Evolutionary conservation across 495 filamentous ascomycete species (phyloP), one percentile per base, ranked within the genome.

Genomic region (Neurospora sp.): DNA sequence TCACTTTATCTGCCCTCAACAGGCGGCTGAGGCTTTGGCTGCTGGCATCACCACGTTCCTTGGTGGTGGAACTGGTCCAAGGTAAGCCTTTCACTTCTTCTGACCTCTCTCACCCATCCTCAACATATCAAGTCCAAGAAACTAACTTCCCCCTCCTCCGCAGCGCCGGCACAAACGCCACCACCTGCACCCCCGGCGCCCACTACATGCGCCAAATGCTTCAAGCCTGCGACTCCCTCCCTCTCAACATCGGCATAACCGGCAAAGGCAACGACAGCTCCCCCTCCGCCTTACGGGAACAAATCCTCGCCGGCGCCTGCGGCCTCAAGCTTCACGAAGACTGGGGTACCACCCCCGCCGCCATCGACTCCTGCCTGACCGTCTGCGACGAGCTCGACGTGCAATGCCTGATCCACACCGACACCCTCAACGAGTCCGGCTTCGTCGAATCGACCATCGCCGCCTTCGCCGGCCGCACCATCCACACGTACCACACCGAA

Each of bases 401-500:
- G 59, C 96, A 99, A 77, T 96, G 93, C 76, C 90, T 98, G 73
- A 98, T 99, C 78, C 96, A 99, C 80, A 98, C 96, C 3, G 96
- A 99, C 81, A 99, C 96, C 0, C 88, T 99, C 59, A 99, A 99
- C 82, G 96, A 99, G 82, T 95, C 93, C 61, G 96, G 96, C 31
- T 99, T 97, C 80, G 96, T 99, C 53, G 96, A 98, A 81, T 91
- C 94, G 73, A 97, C 95, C 44, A 90, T 97, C 74, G 86, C 86
- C 27, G 90, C 96, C 38, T 93, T 98, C 87, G 94, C 94, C 80
- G 87, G 89, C 78, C 92, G 96, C 71, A 92, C 94, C 6, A 97
- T 99, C 76, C 96, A 99, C 84, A 97, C 96, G 16, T 99, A 99
- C 83, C 96, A 99, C 83, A 98, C 96, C 53, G 96, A 99, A 81